Conservation (phyloP, 345 rosid species). For the Populus nigra region DNA sequence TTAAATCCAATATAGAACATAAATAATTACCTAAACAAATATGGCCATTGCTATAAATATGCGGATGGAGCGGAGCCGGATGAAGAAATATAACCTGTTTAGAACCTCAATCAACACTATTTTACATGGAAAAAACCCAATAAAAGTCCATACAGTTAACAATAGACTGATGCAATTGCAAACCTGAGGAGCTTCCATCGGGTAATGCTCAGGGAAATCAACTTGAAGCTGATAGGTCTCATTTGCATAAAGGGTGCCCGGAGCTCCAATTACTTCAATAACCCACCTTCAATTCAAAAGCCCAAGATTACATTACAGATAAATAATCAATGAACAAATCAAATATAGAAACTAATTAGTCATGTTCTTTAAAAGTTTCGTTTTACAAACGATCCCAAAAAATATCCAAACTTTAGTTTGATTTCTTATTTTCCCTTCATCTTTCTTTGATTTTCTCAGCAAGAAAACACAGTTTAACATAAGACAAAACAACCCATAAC, state of each 20-base stretch:
- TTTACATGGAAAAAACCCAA: background rate
- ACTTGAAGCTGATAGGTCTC: slow-evolving; percentile 96
- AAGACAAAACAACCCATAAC: background rate
- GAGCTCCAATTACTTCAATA: slow-evolving; percentile 84
- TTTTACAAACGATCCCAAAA: background rate
- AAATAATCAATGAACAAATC: background rate
- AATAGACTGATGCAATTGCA: background rate
- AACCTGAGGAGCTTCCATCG: slow-evolving; percentile 99
- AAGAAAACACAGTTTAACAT: slow-evolving; percentile 2
- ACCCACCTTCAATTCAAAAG: slow-evolving; percentile 56
- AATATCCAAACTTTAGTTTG: background rate
- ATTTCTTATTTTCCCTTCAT: background rate
- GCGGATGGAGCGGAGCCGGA: slow-evolving; percentile 95
- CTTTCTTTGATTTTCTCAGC: background rate
- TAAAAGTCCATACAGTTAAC: background rate
- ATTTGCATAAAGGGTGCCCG: slow-evolving; percentile 77
- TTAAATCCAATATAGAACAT: background rate
- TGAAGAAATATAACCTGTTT: slow-evolving; percentile 77
- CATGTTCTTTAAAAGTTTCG: background rate
- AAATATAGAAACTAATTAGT: background rate
- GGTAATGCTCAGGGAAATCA: slow-evolving; percentile 97
- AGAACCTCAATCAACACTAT: background rate
- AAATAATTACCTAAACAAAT: slow-evolving; percentile 76
- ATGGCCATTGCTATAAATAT: slow-evolving; percentile 96
- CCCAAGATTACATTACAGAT: background rate